phyloP scores from a whole-genome alignment of 345 rosid species.

The Erodium maritimum region DNA sequence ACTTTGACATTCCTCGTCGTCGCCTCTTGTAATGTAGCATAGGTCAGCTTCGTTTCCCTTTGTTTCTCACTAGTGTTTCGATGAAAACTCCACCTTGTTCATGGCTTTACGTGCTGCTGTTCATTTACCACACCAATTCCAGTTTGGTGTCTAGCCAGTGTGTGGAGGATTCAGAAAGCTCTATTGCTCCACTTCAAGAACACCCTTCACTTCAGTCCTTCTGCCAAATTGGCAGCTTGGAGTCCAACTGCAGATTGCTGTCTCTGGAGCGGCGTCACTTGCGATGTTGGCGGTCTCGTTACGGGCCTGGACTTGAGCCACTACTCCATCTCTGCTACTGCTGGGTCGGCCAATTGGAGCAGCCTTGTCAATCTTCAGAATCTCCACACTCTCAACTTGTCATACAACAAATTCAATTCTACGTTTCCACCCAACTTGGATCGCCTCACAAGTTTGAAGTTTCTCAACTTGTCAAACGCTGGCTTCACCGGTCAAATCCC shows the following conservation, averaged over 20 bases:
- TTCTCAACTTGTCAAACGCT: slow-evolving; percentile 32
- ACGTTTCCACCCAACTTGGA: slow-evolving; percentile 16
- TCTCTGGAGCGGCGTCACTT: slow-evolving; percentile 25
- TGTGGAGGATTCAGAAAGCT: slow-evolving; percentile 16
- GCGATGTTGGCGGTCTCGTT: slow-evolving; percentile 18
- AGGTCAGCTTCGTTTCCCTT: too few species aligned
- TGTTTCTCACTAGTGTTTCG: too few species aligned
- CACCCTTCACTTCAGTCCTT: slow-evolving; percentile 5
- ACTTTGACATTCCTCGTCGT: too few species aligned
- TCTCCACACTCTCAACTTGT: slow-evolving; percentile 24
- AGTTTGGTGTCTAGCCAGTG: slow-evolving; percentile 18
- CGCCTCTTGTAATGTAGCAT: too few species aligned
- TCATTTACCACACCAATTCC: too few species aligned
- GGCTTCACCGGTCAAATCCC: slow-evolving; percentile 35
- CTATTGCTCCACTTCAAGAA: slow-evolving; percentile 19
- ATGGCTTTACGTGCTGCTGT: slow-evolving; percentile 2
- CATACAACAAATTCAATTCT: slow-evolving; percentile 17
- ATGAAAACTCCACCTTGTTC: slow-evolving; percentile 3
- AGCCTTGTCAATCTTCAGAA: slow-evolving; percentile 18
- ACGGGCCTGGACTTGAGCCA: slow-evolving; percentile 23
- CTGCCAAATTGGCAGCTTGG: slow-evolving; percentile 16
- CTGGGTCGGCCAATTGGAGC: slow-evolving; percentile 16
- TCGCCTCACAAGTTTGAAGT: slow-evolving; percentile 14
- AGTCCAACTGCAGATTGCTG: slow-evolving; percentile 10
- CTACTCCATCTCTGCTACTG: slow-evolving; percentile 9